A percentile compares a stretch with the other conserved stretches of the same genome.
Conservation (phyloP, 176 grass and related monocot species). For the Melocanna baccifera region DNA sequence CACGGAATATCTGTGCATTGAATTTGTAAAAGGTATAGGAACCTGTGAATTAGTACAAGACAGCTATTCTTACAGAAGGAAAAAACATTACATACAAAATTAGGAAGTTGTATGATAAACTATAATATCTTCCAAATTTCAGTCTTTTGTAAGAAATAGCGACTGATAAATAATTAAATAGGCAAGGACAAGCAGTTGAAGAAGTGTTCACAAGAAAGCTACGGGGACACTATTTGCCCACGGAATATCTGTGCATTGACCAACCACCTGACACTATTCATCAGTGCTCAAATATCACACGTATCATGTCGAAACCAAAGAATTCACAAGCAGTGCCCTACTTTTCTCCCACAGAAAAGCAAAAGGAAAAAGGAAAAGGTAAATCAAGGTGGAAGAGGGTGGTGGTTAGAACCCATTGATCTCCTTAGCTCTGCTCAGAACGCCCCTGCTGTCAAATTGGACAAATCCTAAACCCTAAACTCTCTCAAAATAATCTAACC, state of each 20-base stretch:
- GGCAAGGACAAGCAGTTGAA: conserved; percentile 24
- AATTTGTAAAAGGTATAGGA: not conserved
- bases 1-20: conserved; percentile 26
- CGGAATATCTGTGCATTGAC: conserved; percentile 27
- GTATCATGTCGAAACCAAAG: not conserved
- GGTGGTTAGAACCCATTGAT: not conserved
- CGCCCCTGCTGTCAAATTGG: not conserved
- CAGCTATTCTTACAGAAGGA: not conserved
- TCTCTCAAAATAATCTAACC: not conserved
- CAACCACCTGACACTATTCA: not conserved
- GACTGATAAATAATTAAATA: conserved; percentile 26
- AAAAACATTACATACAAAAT: not conserved
- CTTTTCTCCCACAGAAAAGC: conserved; percentile 18
- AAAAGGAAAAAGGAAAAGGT: not conserved
- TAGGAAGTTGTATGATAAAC: not conserved
- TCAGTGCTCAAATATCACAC: conserved; percentile 7
- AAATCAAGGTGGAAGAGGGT: not conserved
- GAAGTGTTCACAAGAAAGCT: conserved; percentile 31
- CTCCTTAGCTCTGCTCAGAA: not conserved
- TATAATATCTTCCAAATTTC: not conserved
- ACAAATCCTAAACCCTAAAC: conserved; percentile 1
- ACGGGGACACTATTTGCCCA: not conserved
- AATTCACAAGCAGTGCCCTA: conserved; percentile 20
- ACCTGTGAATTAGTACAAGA: not conserved
- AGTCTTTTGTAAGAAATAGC: conserved; percentile 28